Evolutionary conservation across 345 rosid species (phyloP).

Genomic region (Acer campestre): DNA sequence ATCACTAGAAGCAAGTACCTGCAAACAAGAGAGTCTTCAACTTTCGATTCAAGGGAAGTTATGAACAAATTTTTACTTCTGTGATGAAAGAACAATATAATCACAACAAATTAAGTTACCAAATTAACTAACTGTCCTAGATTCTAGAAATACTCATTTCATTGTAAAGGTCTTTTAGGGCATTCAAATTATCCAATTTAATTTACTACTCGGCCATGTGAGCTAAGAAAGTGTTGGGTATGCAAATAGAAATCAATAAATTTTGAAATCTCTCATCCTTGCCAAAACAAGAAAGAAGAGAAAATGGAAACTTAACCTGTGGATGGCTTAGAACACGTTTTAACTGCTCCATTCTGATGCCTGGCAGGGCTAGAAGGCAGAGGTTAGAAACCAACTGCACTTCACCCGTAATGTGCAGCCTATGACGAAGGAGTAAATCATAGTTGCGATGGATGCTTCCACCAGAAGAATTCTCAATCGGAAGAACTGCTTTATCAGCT

Average conservation of each 20-base stretch:
- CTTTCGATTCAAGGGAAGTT: neutral
- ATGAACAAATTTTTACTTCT: neutral
- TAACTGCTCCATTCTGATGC: conserved; percentile 47
- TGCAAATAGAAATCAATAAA: neutral
- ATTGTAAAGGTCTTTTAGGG: neutral
- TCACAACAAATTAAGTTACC: neutral
- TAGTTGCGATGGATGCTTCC: conserved; percentile 69
- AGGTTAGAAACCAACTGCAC: conserved; percentile 49
- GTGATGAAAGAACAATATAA: neutral
- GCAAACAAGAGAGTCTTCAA: conserved; percentile 19
- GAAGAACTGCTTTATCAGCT: conserved; percentile 62
- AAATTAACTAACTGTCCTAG: neutral
- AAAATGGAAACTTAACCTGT: conserved; percentile 38
- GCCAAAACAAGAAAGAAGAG: neutral
- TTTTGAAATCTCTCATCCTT: neutral
- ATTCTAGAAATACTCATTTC: neutral
- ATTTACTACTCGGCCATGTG: neutral
- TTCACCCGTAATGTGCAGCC: conserved; percentile 65
- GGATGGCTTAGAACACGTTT: conserved; percentile 62
- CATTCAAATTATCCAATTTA: neutral
- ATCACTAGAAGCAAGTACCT: conserved; percentile 56
- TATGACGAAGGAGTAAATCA: conserved; percentile 63
- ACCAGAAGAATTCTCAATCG: conserved; percentile 55
- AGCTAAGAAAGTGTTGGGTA: neutral
- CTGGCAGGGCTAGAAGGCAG: conserved; percentile 61